Evolutionary conservation across 2,329 filamentous ascomycete genomes (phyloP).

Genomic region (Fusarium virguliforme): DNA sequence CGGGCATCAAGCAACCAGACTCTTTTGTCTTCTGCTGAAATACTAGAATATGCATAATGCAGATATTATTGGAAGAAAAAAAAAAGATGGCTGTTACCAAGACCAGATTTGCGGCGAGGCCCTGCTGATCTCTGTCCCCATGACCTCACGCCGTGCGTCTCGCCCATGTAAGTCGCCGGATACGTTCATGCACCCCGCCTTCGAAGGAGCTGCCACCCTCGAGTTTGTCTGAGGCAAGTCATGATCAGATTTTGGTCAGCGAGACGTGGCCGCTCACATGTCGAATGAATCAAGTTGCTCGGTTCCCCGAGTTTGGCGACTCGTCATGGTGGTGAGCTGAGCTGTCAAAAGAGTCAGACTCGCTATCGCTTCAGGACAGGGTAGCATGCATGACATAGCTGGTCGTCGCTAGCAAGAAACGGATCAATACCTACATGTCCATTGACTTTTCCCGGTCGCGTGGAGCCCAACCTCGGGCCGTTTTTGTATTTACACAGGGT

Average conservation of each 20-base stretch:
- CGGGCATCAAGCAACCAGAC: not conserved
- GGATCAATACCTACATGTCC: not conserved
- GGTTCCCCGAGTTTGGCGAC: not conserved
- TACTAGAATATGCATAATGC: conserved; percentile 7
- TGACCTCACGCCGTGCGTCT: conserved; percentile 30
- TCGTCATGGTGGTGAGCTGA: not conserved
- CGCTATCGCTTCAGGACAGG: conserved; percentile 2
- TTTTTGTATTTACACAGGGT: not conserved
- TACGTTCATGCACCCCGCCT: conserved; percentile 36
- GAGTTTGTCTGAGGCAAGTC: not conserved
- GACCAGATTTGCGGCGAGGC: conserved; percentile 15
- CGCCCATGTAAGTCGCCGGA: conserved; percentile 24
- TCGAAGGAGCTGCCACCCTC: not conserved
- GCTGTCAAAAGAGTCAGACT: not conserved
- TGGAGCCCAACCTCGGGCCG: not conserved
- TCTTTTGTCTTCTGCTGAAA: not conserved
- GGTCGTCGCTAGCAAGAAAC: not conserved
- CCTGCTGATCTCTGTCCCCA: conserved; percentile 20
- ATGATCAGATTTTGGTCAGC: conserved; percentile 3
- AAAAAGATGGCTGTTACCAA: not conserved
- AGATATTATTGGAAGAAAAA: not conserved
- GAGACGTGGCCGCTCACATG: conserved; percentile 11
- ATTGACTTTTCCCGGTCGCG: conserved; percentile 1
- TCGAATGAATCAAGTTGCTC: not conserved
- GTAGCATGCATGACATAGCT: not conserved